Conservation (phyloP, 139 green algal species). For the Raphidocelis subcapitata region DNA sequence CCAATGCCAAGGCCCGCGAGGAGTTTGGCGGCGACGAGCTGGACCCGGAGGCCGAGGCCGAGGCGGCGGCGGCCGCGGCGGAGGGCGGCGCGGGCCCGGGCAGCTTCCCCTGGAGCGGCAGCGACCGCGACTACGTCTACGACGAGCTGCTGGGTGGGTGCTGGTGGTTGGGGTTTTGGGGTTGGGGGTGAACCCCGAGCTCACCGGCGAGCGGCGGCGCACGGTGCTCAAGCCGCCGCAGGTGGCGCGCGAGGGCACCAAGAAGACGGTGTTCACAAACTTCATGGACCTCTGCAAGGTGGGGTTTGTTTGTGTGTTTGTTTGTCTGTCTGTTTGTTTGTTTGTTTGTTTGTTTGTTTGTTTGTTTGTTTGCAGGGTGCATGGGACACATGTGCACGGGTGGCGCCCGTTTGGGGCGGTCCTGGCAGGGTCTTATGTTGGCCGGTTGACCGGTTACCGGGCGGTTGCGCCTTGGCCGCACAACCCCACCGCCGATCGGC, state of each 20-base stretch:
- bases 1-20: constrained; percentile 34
- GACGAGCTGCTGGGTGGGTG: constrained; percentile 88
- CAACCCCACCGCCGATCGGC: too few species aligned
- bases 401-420: too few species aligned
- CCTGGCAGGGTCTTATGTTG: too few species aligned
- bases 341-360: too few species aligned
- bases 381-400: too few species aligned
- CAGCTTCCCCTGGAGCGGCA: constrained; percentile 86
- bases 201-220: constrained; percentile 90
- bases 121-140: constrained; percentile 96
- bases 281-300: constrained; percentile 97
- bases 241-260: constrained; percentile 97
- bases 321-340: too few species aligned
- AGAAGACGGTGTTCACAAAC: constrained; percentile 99
- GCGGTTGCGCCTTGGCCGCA: too few species aligned
- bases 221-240: constrained; percentile 98
- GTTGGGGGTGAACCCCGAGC: constrained; percentile 85
- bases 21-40: constrained; percentile 40
- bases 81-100: constrained; percentile 16
- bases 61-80: constrained; percentile 23
- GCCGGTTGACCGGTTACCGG: too few species aligned
- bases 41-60: constrained; percentile 26
- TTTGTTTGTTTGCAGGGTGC: too few species aligned
- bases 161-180: background rate
- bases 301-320: background rate